phyloP scores from a whole-genome alignment of 768 basidiomycete species.

The Serendipita indica region DNA sequence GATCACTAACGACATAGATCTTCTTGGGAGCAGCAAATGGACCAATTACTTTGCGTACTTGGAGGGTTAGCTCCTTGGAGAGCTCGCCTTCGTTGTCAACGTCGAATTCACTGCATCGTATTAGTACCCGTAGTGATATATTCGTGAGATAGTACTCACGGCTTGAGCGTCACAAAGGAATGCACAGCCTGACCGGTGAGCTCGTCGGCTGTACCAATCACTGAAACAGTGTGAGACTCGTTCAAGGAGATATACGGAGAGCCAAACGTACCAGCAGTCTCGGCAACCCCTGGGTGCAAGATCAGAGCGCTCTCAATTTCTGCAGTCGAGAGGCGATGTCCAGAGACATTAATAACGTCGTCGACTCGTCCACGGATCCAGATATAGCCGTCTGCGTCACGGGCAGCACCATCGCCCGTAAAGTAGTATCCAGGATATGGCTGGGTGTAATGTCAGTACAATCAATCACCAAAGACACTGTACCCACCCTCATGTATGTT shows the following conservation, averaged over 20 bases:
- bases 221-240: conserved; percentile 22
- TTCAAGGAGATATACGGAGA: background rate
- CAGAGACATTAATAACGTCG: conserved; percentile 96
- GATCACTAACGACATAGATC: conserved; percentile 64
- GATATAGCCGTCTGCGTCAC: conserved; percentile 91
- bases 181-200: conserved; percentile 88
- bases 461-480: background rate
- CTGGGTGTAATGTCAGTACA: conserved; percentile 23
- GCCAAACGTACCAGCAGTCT: conserved; percentile 58
- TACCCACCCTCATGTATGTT: conserved; percentile 48
- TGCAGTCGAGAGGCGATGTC: conserved; percentile 90
- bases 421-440: conserved; percentile 87
- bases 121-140: background rate
- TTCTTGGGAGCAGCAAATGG: conserved; percentile 97
- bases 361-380: conserved; percentile 99
- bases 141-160: conserved; percentile 35
- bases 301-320: conserved; percentile 97
- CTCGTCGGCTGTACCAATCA: conserved; percentile 76
- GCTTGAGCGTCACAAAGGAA: conserved; percentile 89
- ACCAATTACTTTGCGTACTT: conserved; percentile 95
- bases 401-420: conserved; percentile 93
- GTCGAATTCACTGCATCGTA: conserved; percentile 58
- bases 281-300: conserved; percentile 85
- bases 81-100: conserved; percentile 51
- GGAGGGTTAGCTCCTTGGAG: conserved; percentile 76